Conservation (phyloP, 306 rosid species). For the Comarum palustre region DNA sequence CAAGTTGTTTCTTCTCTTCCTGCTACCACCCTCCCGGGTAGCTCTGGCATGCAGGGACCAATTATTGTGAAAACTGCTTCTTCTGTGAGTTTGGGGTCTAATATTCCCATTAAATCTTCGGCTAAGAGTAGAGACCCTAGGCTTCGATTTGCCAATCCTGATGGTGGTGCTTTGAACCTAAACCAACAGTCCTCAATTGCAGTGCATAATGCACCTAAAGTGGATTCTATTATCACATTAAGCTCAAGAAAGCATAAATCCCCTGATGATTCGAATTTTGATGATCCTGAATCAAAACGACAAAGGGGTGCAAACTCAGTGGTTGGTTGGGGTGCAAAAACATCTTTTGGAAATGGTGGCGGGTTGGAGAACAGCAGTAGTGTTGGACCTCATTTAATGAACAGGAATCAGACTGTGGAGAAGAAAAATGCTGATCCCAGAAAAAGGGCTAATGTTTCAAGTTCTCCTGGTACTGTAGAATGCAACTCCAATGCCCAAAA, state of each 20-base stretch:
- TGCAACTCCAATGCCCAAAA: slow-evolving; percentile 30
- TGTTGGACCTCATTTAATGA: slow-evolving; percentile 44
- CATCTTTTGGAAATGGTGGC: slow-evolving; percentile 53
- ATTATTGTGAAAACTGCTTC: slow-evolving; percentile 38
- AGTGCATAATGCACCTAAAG: slow-evolving; percentile 46
- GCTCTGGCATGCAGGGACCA: slow-evolving; percentile 42
- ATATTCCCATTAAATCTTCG: slow-evolving; percentile 44
- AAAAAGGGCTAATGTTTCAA: slow-evolving; percentile 26
- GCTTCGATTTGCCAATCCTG: slow-evolving; percentile 67
- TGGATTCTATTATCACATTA: slow-evolving; percentile 40
- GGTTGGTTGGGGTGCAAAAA: slow-evolving; percentile 37
- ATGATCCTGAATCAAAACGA: slow-evolving; percentile 56
- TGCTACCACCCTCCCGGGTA: slow-evolving; percentile 28
- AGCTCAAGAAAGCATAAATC: slow-evolving; percentile 70
- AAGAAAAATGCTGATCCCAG: slow-evolving; percentile 43
- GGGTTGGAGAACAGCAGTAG: slow-evolving; percentile 58
- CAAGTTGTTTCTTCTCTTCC: slow-evolving; percentile 40
- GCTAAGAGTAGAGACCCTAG: slow-evolving; percentile 92
- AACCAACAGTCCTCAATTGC: slow-evolving; percentile 40
- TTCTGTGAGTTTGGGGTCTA: slow-evolving; percentile 32
- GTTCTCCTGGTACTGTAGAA: slow-evolving; percentile 31
- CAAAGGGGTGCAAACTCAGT: slow-evolving; percentile 46
- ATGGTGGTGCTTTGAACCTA: slow-evolving; percentile 46
- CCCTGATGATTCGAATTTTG: slow-evolving; percentile 49
- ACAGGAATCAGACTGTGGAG: slow-evolving; percentile 45